A percentile compares a stretch with the other conserved stretches of the same genome.
Conservation (phyloP, 2,329 filamentous ascomycete genomes). For the Escovopsis sp. region DNA sequence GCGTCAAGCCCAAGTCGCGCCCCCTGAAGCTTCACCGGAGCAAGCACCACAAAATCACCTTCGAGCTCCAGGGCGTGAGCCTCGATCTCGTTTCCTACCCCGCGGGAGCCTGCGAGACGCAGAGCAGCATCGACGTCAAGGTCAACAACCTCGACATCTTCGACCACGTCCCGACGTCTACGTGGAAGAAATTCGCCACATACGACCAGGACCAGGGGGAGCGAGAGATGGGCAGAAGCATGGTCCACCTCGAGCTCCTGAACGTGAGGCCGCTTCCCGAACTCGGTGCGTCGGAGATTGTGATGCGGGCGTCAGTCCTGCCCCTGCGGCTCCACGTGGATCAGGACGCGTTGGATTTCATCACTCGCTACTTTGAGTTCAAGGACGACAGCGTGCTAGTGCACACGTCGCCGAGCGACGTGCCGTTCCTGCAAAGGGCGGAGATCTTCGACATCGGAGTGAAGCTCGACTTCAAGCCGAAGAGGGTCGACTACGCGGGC, state of each 20-base stretch:
- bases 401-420: slow-evolving; percentile 48
- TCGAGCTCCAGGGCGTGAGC: slow-evolving; percentile 75
- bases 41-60: slow-evolving; percentile 86
- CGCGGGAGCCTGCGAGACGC: slow-evolving; percentile 60
- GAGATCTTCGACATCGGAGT: slow-evolving; percentile 75
- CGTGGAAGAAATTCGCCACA: slow-evolving; percentile 96
- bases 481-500: slow-evolving; percentile 90
- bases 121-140: slow-evolving; percentile 75
- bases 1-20: slow-evolving; percentile 33
- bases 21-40: slow-evolving; percentile 67
- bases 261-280: slow-evolving; percentile 77
- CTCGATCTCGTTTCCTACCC: slow-evolving; percentile 73
- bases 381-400: slow-evolving; percentile 56
- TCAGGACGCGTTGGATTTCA: slow-evolving; percentile 92
- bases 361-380: slow-evolving; percentile 96
- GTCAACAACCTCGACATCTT: slow-evolving; percentile 78
- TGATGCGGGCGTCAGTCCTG: slow-evolving; percentile 63
- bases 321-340: slow-evolving; percentile 88
- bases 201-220: slow-evolving; percentile 82
- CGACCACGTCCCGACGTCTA: slow-evolving; percentile 86
- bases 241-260: slow-evolving; percentile 79
- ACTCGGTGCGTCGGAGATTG: slow-evolving; percentile 77
- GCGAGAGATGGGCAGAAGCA: slow-evolving; percentile 70
- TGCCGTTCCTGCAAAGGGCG: slow-evolving; percentile 77
- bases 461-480: slow-evolving; percentile 90